Percentiles rank a stretch among this genome's conserved stretches.
These are phyloP conservation scores for Endocladia muricata DNA, from an alignment of 31 red algal genomes.

Conservation along the genomic window DNA sequence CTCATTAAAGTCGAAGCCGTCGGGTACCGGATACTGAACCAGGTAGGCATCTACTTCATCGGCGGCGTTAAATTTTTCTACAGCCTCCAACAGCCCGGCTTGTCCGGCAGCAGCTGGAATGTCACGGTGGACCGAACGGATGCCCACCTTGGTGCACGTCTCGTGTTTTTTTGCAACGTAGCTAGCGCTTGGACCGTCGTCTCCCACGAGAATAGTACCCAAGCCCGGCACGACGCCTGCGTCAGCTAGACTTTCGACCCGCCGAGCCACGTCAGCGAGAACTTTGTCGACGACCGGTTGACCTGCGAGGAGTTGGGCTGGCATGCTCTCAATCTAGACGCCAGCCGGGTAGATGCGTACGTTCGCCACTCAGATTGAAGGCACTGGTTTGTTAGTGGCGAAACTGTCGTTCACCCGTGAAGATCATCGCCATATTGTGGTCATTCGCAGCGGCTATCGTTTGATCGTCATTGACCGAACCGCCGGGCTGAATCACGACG, in stretches of 20 bases:
- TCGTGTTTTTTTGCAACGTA: conserved; percentile 85
- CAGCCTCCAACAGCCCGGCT: conserved; percentile 56
- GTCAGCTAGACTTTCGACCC: too few relatives aligned
- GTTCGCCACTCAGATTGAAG: too few relatives aligned
- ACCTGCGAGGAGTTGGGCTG: too few relatives aligned
- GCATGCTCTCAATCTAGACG: too few relatives aligned
- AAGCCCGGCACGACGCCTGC: too few relatives aligned
- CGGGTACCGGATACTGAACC: conserved; percentile 88
- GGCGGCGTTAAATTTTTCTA: conserved; percentile 74
- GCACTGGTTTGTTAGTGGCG: conserved; percentile 73
- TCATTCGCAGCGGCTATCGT: conserved; percentile 96
- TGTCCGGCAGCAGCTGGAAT: conserved; percentile 60
- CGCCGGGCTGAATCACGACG: conserved; percentile 96
- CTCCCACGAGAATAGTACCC: conserved; percentile 87
- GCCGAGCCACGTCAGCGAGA: too few relatives aligned
- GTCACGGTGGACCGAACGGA: conserved; percentile 69
- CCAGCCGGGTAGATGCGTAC: too few relatives aligned
- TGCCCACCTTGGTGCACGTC: conserved; percentile 84
- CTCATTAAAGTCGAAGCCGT: conserved; percentile 69
- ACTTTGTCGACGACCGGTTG: too few relatives aligned
- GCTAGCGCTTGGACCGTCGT: conserved; percentile 59
- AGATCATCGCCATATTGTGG: conserved; percentile 84
- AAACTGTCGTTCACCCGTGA: conserved; percentile 94
- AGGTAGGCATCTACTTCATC: conserved; percentile 86
- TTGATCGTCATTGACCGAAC: conserved; percentile 89